Evolutionary conservation across 164 flowering plant genomes (phyloP).

Genomic region (Aristolochia contorta): DNA sequence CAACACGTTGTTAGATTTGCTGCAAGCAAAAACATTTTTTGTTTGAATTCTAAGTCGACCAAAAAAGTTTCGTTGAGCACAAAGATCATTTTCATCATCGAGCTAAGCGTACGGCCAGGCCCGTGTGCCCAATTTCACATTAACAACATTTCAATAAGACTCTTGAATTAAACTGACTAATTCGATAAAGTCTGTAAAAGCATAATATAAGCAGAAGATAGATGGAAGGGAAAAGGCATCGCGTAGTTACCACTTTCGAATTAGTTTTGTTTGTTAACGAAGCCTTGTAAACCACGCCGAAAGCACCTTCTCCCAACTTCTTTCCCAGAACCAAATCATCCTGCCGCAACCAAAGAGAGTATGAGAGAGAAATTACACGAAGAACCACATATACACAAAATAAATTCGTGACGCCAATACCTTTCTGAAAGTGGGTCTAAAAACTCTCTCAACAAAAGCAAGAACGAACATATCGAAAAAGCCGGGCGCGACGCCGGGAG

Average conservation of each 20-base stretch:
- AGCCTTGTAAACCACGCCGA: constrained; percentile 79
- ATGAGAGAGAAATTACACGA: neutral
- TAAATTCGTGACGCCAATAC: constrained; percentile 17
- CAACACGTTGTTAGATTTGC: too few relatives aligned
- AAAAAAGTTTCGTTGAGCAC: too few relatives aligned
- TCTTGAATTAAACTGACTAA: too few relatives aligned
- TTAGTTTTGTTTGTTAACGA: constrained; percentile 40
- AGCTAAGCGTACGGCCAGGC: too few relatives aligned
- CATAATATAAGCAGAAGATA: too few relatives aligned
- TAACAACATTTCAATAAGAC: too few relatives aligned
- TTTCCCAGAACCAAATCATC: constrained; percentile 90
- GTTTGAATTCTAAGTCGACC: too few relatives aligned
- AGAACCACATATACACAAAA: neutral
- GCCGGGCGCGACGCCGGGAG: constrained; percentile 99
- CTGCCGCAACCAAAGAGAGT: constrained; percentile 23
- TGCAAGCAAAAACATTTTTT: too few relatives aligned
- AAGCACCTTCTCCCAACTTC: constrained; percentile 96
- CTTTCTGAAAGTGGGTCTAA: constrained; percentile 79
- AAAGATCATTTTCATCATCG: too few relatives aligned
- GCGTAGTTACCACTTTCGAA: neutral
- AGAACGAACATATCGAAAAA: constrained; percentile 98
- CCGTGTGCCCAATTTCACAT: too few relatives aligned
- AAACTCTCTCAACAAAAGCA: constrained; percentile 80
- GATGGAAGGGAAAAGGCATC: neutral
- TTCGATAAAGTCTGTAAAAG: too few relatives aligned